These are phyloP conservation scores for Phaeomoniella chlamydospora DNA, from an alignment of 2,329 filamentous ascomycete genomes.

Conservation along the genomic window DNA sequence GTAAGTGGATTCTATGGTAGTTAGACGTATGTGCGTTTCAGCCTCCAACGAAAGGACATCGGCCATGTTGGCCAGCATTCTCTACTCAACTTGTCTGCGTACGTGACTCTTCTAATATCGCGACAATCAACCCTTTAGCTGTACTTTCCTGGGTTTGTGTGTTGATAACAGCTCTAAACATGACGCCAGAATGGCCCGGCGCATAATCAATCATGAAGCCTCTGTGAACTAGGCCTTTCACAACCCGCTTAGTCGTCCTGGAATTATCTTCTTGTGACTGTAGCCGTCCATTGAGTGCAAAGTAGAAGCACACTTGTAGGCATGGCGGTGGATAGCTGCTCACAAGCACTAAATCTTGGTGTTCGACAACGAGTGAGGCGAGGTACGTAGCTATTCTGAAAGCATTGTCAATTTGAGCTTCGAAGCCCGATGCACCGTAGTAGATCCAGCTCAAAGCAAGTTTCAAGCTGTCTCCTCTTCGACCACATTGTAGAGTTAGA, in stretches of 20 bases:
- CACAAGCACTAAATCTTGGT: slow-evolving; percentile 53
- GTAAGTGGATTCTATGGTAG: too few species aligned
- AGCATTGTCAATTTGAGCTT: slow-evolving; percentile 53
- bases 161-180: too few species aligned
- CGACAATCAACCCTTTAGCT: too few species aligned
- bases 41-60: too few species aligned
- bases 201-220: slow-evolving; percentile 61
- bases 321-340: slow-evolving; percentile 68
- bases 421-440: slow-evolving; percentile 66
- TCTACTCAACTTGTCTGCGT: too few species aligned
- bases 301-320: slow-evolving; percentile 92
- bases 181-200: too few species aligned
- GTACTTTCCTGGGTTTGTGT: too few species aligned
- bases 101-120: too few species aligned
- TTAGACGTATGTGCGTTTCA: too few species aligned
- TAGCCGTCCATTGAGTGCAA: slow-evolving; percentile 26
- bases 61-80: too few species aligned
- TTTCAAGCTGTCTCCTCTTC: slow-evolving; percentile 74
- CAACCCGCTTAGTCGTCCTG: slow-evolving; percentile 40
- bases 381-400: slow-evolving; percentile 59
- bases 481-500: slow-evolving; percentile 82
- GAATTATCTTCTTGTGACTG: slow-evolving; percentile 33
- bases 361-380: slow-evolving; percentile 39
- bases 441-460: slow-evolving; percentile 81
- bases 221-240: slow-evolving; percentile 34